A percentile compares a stretch with the other conserved stretches of the same genome.
Conservation (phyloP, 768 basidiomycete species). For the Mycena sanguinolenta region DNA sequence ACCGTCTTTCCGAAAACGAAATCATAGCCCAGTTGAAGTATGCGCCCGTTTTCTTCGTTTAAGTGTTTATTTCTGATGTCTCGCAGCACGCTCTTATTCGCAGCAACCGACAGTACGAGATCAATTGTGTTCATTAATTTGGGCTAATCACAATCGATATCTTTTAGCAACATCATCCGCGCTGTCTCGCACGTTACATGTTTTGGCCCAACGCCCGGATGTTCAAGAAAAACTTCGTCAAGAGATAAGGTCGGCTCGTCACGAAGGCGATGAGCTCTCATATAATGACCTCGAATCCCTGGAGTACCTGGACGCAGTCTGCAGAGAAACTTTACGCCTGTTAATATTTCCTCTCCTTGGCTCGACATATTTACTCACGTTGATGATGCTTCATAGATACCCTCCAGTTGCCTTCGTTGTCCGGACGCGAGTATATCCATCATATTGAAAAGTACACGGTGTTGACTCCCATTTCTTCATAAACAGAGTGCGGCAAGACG, state of each 20-base stretch:
- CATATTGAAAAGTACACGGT: neutral
- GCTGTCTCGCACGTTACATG: slow-evolving; percentile 44
- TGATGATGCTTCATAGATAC: slow-evolving; percentile 18
- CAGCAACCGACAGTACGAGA: slow-evolving; percentile 46
- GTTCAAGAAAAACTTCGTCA: slow-evolving; percentile 48
- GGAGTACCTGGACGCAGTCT: slow-evolving; percentile 50
- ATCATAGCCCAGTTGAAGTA: slow-evolving; percentile 46
- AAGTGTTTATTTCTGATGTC: neutral
- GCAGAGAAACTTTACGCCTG: slow-evolving; percentile 51
- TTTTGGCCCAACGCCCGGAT: slow-evolving; percentile 46
- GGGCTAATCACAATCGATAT: neutral
- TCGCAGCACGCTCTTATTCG: slow-evolving; percentile 47
- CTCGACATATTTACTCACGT: neutral
- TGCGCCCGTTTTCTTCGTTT: neutral
- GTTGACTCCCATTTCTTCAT: neutral
- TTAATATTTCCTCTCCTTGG: slow-evolving; percentile 20
- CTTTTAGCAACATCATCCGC: slow-evolving; percentile 45
- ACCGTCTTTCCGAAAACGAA: slow-evolving; percentile 47
- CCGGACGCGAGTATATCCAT: slow-evolving; percentile 41
- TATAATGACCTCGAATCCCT: slow-evolving; percentile 46
- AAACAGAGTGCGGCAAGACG: slow-evolving; percentile 44
- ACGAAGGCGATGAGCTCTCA: slow-evolving; percentile 25
- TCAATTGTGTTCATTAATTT: neutral
- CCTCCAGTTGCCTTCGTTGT: slow-evolving; percentile 37
- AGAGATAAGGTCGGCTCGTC: slow-evolving; percentile 42